Conservation (phyloP, 257 asterid species). For the Haberlea rhodopensis region DNA sequence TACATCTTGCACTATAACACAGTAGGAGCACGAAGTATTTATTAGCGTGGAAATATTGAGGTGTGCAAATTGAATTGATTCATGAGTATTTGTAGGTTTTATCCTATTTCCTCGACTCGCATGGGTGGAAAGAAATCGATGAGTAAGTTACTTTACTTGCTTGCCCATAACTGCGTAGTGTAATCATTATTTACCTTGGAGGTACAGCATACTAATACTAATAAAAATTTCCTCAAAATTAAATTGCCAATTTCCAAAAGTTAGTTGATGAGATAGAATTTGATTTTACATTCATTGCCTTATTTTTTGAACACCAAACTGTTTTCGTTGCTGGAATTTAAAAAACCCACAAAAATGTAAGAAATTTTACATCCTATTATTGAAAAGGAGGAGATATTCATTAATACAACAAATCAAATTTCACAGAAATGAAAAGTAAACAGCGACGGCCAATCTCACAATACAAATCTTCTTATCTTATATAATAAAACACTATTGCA, state of each 20-base stretch:
- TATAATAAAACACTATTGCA: neutral
- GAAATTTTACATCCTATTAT: no score
- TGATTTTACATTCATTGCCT: no score
- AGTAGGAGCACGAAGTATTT: neutral
- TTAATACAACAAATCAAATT: neutral
- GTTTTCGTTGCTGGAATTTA: no score
- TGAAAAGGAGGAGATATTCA: neutral
- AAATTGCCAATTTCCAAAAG: neutral
- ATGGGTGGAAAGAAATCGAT: no score
- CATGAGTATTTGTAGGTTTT: no score
- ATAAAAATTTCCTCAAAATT: neutral
- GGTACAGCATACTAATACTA: neutral
- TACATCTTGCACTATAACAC: constrained; percentile 2
- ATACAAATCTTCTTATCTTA: neutral
- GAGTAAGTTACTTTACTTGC: no score
- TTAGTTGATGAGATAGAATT: neutral
- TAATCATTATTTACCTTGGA: no score
- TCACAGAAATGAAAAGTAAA: neutral
- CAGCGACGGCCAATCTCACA: neutral
- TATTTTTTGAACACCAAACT: no score
- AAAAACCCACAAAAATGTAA: no score
- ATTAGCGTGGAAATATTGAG: neutral
- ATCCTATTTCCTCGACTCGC: no score
- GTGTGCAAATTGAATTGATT: no score
- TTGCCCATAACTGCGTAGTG: no score